Evolutionary conservation across 306 rosid species (phyloP).

Genomic region (Citrullus amarus): DNA sequence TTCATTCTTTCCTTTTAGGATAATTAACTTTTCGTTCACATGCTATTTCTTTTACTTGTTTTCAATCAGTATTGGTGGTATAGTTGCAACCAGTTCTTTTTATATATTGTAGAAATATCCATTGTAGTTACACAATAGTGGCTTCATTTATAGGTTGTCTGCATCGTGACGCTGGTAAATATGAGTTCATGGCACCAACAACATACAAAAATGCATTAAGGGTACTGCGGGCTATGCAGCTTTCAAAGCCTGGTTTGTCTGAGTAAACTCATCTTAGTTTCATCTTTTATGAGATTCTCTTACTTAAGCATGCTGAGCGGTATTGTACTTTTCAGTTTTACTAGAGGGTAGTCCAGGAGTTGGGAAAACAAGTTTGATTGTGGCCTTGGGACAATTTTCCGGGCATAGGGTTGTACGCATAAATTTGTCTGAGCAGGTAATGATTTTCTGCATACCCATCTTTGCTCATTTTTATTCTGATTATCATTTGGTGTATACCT

Average conservation of each 20-base stretch:
- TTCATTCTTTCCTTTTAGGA: not conserved
- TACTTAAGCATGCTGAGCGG: constrained; percentile 9
- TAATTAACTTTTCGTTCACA: too few species aligned
- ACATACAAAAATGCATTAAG: constrained; percentile 61
- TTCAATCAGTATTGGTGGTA: not conserved
- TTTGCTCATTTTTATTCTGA: not conserved
- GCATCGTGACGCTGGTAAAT: constrained; percentile 33
- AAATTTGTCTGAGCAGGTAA: constrained; percentile 91
- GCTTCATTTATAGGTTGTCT: constrained; percentile 35
- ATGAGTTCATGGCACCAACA: constrained; percentile 77
- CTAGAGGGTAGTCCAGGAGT: constrained; percentile 99
- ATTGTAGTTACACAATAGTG: not conserved
- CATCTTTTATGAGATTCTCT: not conserved
- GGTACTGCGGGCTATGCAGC: constrained; percentile 91
- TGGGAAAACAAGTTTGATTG: constrained; percentile 89
- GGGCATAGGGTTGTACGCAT: constrained; percentile 81
- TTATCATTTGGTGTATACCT: not conserved
- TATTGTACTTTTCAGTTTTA: constrained; percentile 43
- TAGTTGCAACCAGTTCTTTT: not conserved
- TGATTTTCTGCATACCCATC: constrained; percentile 5
- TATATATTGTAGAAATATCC: not conserved
- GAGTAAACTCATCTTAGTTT: not conserved
- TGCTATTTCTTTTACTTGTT: not conserved
- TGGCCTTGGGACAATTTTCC: constrained; percentile 68
- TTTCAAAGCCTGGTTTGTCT: constrained; percentile 68